Percentiles rank a stretch among this genome's conserved stretches.
Conservation (phyloP, 192 early-diverging fungal species). For the Entomortierella beljakovae region DNA sequence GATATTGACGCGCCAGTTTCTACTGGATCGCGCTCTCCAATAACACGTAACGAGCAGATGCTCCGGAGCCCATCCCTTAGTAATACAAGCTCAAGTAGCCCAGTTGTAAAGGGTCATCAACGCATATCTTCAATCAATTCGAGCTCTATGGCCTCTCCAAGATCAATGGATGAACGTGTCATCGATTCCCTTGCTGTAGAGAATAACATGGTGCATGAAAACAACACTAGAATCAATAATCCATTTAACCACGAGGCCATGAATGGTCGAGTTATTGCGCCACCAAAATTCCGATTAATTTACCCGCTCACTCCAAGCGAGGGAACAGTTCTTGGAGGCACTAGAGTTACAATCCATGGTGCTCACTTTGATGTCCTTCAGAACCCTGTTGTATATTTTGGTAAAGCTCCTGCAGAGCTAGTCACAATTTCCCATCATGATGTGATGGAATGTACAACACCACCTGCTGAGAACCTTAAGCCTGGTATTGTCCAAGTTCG, state of each 20-base stretch:
- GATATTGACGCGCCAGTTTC: slow-evolving; percentile 52
- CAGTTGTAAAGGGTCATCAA: slow-evolving; percentile 40
- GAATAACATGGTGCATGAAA: background rate
- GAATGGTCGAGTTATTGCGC: slow-evolving; percentile 16
- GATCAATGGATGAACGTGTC: slow-evolving; percentile 46
- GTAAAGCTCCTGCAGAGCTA: slow-evolving; percentile 44
- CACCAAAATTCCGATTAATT: slow-evolving; percentile 42
- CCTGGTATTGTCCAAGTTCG: slow-evolving; percentile 44
- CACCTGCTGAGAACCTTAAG: slow-evolving; percentile 46
- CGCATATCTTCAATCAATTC: slow-evolving; percentile 48
- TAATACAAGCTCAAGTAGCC: slow-evolving; percentile 33
- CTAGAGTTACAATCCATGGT: slow-evolving; percentile 47
- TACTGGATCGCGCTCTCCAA: slow-evolving; percentile 42
- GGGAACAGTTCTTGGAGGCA: slow-evolving; percentile 48
- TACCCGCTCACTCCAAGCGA: slow-evolving; percentile 49
- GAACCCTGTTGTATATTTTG: slow-evolving; percentile 52
- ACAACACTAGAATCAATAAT: background rate
- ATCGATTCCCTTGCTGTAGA: slow-evolving; percentile 28
- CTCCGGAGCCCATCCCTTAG: slow-evolving; percentile 47
- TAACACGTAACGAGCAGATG: slow-evolving; percentile 41
- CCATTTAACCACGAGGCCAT: background rate
- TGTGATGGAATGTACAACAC: slow-evolving; percentile 54
- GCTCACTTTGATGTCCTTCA: slow-evolving; percentile 47
- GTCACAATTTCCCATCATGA: slow-evolving; percentile 53
- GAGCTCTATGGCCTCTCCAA: slow-evolving; percentile 43